A percentile compares a stretch with the other conserved stretches of the same genome.
phyloP scores from a whole-genome alignment of 2,329 filamentous ascomycete genomes.

The Orbilia javanica region DNA sequence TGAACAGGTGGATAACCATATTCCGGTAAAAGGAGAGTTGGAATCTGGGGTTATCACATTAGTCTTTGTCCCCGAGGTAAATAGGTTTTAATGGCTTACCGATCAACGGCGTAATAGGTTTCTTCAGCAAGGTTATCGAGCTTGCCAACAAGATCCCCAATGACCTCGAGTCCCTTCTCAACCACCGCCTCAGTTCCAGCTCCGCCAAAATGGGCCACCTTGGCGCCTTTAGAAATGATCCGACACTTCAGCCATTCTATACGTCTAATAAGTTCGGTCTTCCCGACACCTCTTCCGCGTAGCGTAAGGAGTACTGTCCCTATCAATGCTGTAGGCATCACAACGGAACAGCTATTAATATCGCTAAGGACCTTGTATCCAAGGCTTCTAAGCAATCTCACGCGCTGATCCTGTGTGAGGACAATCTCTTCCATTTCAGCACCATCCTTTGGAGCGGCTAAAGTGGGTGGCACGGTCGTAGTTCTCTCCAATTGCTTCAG shows the following conservation, averaged over 20 bases:
- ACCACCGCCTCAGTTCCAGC: slow-evolving; percentile 84
- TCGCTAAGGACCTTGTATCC: slow-evolving; percentile 93
- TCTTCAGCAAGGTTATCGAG: slow-evolving; percentile 85
- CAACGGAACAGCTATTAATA: slow-evolving; percentile 95
- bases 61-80: slow-evolving; percentile 40
- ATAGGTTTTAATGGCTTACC: slow-evolving; percentile 64
- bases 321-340: slow-evolving; percentile 97
- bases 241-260: slow-evolving; percentile 90
- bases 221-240: slow-evolving; percentile 80
- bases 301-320: slow-evolving; percentile 93
- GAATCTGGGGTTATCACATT: slow-evolving; percentile 69
- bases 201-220: slow-evolving; percentile 92
- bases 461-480: slow-evolving; percentile 63
- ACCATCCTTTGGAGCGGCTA: slow-evolving; percentile 61
- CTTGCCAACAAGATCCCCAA: slow-evolving; percentile 87
- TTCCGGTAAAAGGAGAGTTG: slow-evolving; percentile 98
- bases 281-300: slow-evolving; percentile 89
- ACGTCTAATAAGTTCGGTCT: slow-evolving; percentile 83
- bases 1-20: slow-evolving; percentile 99
- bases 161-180: slow-evolving; percentile 87
- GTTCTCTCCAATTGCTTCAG: slow-evolving; percentile 74
- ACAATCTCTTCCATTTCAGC: slow-evolving; percentile 42
- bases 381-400: slow-evolving; percentile 83
- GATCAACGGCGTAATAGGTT: slow-evolving; percentile 93
- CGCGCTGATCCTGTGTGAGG: slow-evolving; percentile 70